A percentile compares a stretch with the other conserved stretches of the same genome.
Evolutionary conservation across 75 land plant genomes (phyloP).

Genomic region (Pinus albicaulis): DNA sequence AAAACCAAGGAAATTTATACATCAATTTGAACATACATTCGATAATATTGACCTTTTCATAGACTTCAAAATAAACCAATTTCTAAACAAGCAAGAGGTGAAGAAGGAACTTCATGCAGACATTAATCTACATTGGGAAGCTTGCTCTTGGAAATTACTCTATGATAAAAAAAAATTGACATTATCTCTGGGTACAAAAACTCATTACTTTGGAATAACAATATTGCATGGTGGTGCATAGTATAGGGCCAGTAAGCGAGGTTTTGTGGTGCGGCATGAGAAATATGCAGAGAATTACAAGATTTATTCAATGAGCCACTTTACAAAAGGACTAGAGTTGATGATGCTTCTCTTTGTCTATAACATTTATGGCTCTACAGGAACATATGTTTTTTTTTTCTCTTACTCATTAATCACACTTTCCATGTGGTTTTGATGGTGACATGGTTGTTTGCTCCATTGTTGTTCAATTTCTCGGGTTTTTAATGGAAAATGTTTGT

Average conservation of each 20-base stretch:
- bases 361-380: slow-evolving; percentile 38
- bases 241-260: slow-evolving; percentile 89
- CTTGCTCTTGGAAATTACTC: no score
- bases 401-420: slow-evolving; percentile 64
- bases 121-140: no score
- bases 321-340: slow-evolving; percentile 80
- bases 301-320: slow-evolving; percentile 83
- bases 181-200: slow-evolving; percentile 76
- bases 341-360: slow-evolving; percentile 79
- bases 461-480: slow-evolving; percentile 87
- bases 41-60: no score
- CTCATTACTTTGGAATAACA: slow-evolving; percentile 91
- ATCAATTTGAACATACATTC: no score
- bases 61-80: no score
- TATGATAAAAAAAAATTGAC: no score
- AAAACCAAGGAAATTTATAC: no score
- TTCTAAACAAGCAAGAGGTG: no score
- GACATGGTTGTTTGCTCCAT: slow-evolving; percentile 89
- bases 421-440: slow-evolving; percentile 79
- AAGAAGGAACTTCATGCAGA: no score
- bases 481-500: slow-evolving; percentile 97
- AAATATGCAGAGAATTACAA: slow-evolving; percentile 91
- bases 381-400: slow-evolving; percentile 12
- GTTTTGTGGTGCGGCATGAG: slow-evolving; percentile 91
- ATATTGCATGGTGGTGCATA: slow-evolving; percentile 91